Evolutionary conservation across 495 filamentous ascomycete species (phyloP).

Genomic region (Neurospora terricola): DNA sequence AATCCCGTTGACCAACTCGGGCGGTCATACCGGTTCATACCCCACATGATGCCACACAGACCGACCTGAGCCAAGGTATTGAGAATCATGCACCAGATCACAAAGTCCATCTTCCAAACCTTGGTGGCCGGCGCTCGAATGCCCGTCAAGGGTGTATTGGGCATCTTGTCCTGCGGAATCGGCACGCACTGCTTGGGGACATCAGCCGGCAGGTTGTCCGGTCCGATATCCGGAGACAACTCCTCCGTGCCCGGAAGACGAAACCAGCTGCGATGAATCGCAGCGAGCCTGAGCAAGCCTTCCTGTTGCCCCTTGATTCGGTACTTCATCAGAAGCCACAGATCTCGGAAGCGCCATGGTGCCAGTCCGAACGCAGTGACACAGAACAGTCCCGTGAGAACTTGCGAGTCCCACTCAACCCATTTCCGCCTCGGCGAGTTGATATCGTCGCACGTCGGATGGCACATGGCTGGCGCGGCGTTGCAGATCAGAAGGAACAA

Average conservation of each 20-base stretch:
- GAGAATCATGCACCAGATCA: slow-evolving; percentile 61
- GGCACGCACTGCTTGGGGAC: slow-evolving; percentile 37
- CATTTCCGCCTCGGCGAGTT: slow-evolving; percentile 64
- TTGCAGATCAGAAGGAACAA: slow-evolving; percentile 72
- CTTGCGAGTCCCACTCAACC: slow-evolving; percentile 80
- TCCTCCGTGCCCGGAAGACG: slow-evolving; percentile 49
- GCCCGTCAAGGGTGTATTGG: slow-evolving; percentile 51
- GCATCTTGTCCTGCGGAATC: slow-evolving; percentile 43
- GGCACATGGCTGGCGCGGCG: slow-evolving; percentile 71
- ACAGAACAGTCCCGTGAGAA: slow-evolving; percentile 78
- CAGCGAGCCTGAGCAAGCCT: slow-evolving; percentile 51
- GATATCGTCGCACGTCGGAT: slow-evolving; percentile 60
- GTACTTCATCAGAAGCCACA: slow-evolving; percentile 58
- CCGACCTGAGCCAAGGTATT: slow-evolving; percentile 68
- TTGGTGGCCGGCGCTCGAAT: slow-evolving; percentile 52
- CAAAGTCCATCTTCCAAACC: slow-evolving; percentile 70
- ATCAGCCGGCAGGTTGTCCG: slow-evolving; percentile 29
- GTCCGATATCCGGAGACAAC: slow-evolving; percentile 32
- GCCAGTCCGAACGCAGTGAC: slow-evolving; percentile 76
- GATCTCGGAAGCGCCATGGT: slow-evolving; percentile 77
- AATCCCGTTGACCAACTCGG: slow-evolving; percentile 67
- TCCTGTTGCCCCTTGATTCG: slow-evolving; percentile 41
- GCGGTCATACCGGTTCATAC: slow-evolving; percentile 55
- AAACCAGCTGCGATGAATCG: slow-evolving; percentile 62
- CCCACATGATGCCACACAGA: slow-evolving; percentile 75